Evolutionary conservation across 129 eudicot species (phyloP), one percentile per base, ranked within the genome.

Genomic region (Artemisia tridentata): DNA sequence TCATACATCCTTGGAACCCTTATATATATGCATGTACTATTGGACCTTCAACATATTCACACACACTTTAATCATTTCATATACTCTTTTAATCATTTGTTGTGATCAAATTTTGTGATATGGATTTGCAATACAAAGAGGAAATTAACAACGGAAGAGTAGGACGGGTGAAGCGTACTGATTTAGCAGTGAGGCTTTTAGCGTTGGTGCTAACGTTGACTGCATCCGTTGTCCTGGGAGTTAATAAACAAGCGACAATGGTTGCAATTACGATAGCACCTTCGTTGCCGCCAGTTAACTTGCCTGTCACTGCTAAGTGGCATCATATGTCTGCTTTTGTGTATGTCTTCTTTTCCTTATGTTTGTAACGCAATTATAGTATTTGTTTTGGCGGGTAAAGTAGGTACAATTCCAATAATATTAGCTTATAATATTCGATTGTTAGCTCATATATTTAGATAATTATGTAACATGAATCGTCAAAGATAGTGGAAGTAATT

Each of bases 291-390:
- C 90, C 96, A 19, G 54, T 86, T 7, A 64, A 69, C n/a, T 43
- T 89, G 64, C 90, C 88, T 47, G 92, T 75, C 72, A 70, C 80
- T 11, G 96, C 96, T 16, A 86, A 89, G 50, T 86, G 82, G 83
- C 82, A 57, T 60, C 75, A 89, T 78, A 19, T 89, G 83, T 84
- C 96, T 53, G 92, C 96, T 58, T 86, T 89, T 55, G 86, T 82
- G 96, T 89, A 77, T 75, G 92, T 60, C 11, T 73, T 47, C 51
- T 19, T 67, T 49, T 48, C 49, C 25, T 52, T 34, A 45, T 7
- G 11, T 17, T 31, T 3, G 5, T 56, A n/a, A 16, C 20, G 20
- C 1, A 52, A 70, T 13, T 56, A 11, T 7, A 8, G 34, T 29
- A 29, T 29, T 38, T 19, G 15, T 1, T 21, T 71, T 6, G 0